Percentiles rank a stretch among this genome's conserved stretches.
These are phyloP conservation scores for Microstegium vimineum DNA, from an alignment of 176 grass and related monocot species.

Conservation along the genomic window DNA sequence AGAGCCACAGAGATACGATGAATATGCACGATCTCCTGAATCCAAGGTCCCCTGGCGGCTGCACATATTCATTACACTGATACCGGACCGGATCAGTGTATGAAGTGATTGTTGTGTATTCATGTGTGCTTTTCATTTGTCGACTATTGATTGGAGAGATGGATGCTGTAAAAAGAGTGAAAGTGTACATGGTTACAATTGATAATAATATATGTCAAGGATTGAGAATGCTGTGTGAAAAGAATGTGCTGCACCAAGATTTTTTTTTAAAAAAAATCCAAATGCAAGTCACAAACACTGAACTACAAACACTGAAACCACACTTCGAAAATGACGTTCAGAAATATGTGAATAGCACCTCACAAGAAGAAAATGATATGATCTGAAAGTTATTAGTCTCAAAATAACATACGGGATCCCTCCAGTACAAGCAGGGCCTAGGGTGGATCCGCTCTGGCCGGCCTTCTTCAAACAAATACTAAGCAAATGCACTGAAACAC, in stretches of 20 bases:
- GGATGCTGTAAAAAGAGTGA: background rate
- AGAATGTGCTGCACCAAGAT: background rate
- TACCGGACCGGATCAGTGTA: background rate
- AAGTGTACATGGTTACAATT: background rate
- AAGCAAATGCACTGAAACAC: background rate
- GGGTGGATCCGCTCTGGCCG: background rate
- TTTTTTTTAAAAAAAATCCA: background rate
- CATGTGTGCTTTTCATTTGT: conserved; percentile 11
- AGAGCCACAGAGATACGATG: background rate
- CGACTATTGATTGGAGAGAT: background rate
- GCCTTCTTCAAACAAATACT: background rate
- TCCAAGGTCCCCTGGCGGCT: background rate
- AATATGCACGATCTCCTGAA: background rate
- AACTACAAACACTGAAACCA: too few species aligned
- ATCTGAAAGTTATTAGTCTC: background rate
- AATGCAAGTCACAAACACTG: background rate
- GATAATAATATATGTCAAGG: background rate
- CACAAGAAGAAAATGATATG: background rate
- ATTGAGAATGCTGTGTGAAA: background rate
- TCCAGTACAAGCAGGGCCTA: background rate
- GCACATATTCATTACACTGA: background rate
- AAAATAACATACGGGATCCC: background rate
- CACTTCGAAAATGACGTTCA: too few species aligned
- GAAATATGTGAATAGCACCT: too few species aligned
- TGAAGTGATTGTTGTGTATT: conserved; percentile 21